A percentile compares a stretch with the other conserved stretches of the same genome.
These are phyloP conservation scores for Colletotrichum simmondsii DNA, from an alignment of 2,329 filamentous ascomycete genomes.

Conservation along the genomic window DNA sequence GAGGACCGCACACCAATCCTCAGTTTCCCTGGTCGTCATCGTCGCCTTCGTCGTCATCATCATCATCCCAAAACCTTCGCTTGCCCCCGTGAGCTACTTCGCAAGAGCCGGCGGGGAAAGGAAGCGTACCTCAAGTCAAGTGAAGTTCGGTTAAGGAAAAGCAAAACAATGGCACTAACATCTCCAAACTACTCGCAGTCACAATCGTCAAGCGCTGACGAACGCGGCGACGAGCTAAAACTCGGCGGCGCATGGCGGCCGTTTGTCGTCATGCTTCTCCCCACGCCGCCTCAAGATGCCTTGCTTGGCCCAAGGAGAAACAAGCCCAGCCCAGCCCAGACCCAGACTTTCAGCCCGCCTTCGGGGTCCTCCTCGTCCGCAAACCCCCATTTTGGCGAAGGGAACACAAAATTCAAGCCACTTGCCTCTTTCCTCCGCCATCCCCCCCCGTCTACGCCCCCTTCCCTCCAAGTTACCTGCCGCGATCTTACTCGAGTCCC, in stretches of 20 bases:
- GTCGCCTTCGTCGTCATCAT: background rate
- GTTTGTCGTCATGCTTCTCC: conserved; percentile 4
- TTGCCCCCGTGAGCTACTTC: background rate
- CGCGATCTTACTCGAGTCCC: conserved; percentile 8
- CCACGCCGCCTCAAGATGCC: background rate
- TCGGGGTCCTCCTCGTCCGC: background rate
- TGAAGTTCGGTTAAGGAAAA: background rate
- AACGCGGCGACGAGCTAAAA: conserved; percentile 15
- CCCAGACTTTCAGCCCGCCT: too few species aligned
- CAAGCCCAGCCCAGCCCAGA: background rate
- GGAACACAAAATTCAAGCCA: background rate
- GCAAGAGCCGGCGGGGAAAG: background rate
- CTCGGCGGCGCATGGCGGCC: conserved; percentile 9
- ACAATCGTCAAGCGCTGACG: conserved; percentile 75
- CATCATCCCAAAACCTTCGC: background rate
- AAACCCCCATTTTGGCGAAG: background rate
- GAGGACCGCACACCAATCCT: background rate
- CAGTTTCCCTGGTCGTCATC: too few species aligned
- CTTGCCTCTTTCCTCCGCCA: conserved; percentile 20
- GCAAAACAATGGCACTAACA: conserved; percentile 39
- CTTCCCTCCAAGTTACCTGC: background rate
- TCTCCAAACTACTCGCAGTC: conserved; percentile 40
- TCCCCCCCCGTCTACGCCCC: background rate
- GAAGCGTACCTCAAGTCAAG: background rate
- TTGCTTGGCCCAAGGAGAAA: background rate